Conservation (phyloP, 345 rosid species). For the Lepidium sativum region DNA sequence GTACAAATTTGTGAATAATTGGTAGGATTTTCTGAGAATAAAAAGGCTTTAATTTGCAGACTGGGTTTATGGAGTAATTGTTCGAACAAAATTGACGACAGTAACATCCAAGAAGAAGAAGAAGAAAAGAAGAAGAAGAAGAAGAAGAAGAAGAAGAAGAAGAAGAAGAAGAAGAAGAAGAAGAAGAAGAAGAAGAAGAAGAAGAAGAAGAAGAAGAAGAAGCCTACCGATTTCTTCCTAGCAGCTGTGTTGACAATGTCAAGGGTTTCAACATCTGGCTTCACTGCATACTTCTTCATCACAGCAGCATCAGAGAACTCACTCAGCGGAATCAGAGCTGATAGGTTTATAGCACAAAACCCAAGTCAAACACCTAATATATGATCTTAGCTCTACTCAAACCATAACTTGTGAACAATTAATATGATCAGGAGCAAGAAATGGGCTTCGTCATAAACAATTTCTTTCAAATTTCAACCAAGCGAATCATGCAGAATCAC, state of each 20-base stretch:
- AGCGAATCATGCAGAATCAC: not conserved
- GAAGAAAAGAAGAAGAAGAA: too few species aligned
- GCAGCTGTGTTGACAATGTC: constrained; percentile 56
- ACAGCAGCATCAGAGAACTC: constrained; percentile 50
- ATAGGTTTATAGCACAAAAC: not conserved
- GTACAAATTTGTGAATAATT: not conserved
- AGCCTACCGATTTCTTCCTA: constrained; percentile 41
- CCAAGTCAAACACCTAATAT: not conserved
- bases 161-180: too few species aligned
- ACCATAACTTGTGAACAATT: not conserved
- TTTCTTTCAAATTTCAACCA: not conserved
- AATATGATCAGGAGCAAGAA: not conserved
- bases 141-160: too few species aligned
- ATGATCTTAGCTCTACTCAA: not conserved
- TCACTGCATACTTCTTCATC: constrained; percentile 70
- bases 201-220: not conserved
- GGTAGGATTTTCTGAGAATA: too few species aligned
- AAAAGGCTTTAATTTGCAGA: not conserved
- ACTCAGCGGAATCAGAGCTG: constrained; percentile 64
- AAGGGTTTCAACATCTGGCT: constrained; percentile 63
- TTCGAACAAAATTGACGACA: not conserved
- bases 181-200: too few species aligned
- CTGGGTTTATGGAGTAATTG: not conserved
- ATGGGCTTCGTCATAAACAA: not conserved
- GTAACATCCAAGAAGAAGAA: not conserved